A percentile compares a stretch with the other conserved stretches of the same genome.
Evolutionary conservation across 2,329 filamentous ascomycete species (phyloP).

Genomic region (Pseudogymnoascus sp.): DNA sequence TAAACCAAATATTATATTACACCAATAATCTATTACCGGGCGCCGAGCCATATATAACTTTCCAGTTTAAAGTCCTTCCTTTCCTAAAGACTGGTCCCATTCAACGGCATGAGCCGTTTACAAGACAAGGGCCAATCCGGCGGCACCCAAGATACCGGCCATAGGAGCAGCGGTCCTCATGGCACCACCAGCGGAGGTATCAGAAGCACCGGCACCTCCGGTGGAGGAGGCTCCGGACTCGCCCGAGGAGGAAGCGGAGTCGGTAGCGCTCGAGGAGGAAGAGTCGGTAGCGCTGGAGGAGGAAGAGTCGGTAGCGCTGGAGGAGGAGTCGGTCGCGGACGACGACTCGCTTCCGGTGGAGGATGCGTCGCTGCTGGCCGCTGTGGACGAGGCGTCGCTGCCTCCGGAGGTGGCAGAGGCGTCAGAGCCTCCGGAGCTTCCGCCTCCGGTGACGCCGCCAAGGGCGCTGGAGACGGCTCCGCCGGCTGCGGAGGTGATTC

Average conservation of each 20-base stretch:
- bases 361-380: background rate
- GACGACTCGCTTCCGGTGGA: background rate
- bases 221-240: background rate
- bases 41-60: slow-evolving; percentile 1
- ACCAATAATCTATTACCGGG: slow-evolving; percentile 7
- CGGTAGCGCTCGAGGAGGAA: background rate
- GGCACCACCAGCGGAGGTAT: background rate
- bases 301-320: no score
- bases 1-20: slow-evolving; percentile 5
- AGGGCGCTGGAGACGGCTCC: background rate
- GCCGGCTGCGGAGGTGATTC: background rate
- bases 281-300: background rate
- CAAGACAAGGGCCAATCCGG: background rate
- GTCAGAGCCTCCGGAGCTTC: background rate
- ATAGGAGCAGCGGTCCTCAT: background rate
- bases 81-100: background rate
- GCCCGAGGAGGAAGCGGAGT: background rate
- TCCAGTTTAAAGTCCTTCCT: background rate
- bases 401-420: background rate
- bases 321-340: background rate
- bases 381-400: background rate
- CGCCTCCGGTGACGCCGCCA: background rate
- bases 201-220: background rate
- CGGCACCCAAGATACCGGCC: background rate
- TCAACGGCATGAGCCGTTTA: background rate